Base-by-base conservation (phyloP, 495 filamentous ascomycete species). In the Saxophila tyrrhenica region DNA sequence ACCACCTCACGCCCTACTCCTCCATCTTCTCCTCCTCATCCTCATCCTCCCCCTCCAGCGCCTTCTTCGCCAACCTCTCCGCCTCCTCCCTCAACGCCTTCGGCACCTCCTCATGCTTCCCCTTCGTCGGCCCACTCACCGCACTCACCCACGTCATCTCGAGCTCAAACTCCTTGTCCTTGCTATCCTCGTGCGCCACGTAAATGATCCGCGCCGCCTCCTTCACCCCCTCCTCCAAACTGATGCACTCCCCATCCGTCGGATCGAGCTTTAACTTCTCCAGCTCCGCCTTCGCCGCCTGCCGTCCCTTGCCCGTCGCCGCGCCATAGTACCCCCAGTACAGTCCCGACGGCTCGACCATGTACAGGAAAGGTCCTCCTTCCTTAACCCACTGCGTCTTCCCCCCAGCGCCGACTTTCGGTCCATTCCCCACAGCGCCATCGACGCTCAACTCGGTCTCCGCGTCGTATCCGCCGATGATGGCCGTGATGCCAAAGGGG, bases 281-380 rank as follows among this genome's bases (percentile, higher is more conserved):
- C 53, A 98, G 79, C 72, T 98, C 92, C 7, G 91, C 86, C 73
- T 98, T 98, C 53, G 92, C 92, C 38, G 88, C 83, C 72, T 98
- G 92, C 62, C 92, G 76, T 39, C 92, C 92, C 65, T 97, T 97
- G 51, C 92, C 92, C 25, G 92, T 95, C 25, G 92, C 92, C 46
- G 92, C 92, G 61, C 92, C 92, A 69, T 95, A 95, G 72, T 98
- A 98, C 11, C 92, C 92, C 92, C 92, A 98, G 72, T 94, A 95
- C 52, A 90, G 70, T 51, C 92, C 92, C 66, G 88, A 95, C 46
- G 92, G 92, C 73, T 98, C 92, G 64, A 97, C 87, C 92, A 98
- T 98, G 77, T 95, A 97, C 50, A 98, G 77, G 42, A 78, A 87
- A 29, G 92, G 92, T 0, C 90, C 92, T 63, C 91, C 92, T 62